A percentile compares a stretch with the other conserved stretches of the same genome.
Conservation (phyloP, 2,329 filamentous ascomycete genomes). For the Xylaria sp. region DNA sequence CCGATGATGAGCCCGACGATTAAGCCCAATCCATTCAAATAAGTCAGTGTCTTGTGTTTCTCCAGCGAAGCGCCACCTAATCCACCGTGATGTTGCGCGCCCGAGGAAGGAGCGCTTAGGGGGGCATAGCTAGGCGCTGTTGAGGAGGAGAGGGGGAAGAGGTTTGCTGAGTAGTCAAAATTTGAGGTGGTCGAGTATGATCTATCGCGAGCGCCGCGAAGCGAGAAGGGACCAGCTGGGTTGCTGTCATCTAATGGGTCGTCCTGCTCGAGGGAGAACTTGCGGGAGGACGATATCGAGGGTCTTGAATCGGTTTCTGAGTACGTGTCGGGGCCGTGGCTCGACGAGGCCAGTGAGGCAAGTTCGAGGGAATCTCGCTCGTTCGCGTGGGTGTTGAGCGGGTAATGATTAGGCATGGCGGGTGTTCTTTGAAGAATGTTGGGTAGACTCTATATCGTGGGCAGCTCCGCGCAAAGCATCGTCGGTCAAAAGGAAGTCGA, state of each 20-base stretch:
- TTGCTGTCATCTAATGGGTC: slow-evolving; percentile 77
- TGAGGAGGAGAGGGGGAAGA: slow-evolving; percentile 91
- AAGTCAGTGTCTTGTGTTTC: slow-evolving; percentile 95
- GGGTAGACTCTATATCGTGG: slow-evolving; percentile 27
- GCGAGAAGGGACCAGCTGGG: slow-evolving; percentile 56
- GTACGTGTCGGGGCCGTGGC: slow-evolving; percentile 68
- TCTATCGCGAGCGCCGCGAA: slow-evolving; percentile 62
- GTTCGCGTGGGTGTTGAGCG: slow-evolving; percentile 56
- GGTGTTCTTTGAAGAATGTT: slow-evolving; percentile 20
- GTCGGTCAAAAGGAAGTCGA: slow-evolving; percentile 11
- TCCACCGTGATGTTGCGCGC: slow-evolving; percentile 59
- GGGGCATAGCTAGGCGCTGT: slow-evolving; percentile 80
- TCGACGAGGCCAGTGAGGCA: slow-evolving; percentile 90
- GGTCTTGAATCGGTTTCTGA: slow-evolving; percentile 79
- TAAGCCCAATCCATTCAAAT: slow-evolving; percentile 89
- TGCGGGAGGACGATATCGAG: slow-evolving; percentile 92
- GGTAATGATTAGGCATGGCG: slow-evolving; percentile 56
- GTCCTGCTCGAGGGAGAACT: slow-evolving; percentile 87
- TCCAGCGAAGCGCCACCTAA: slow-evolving; percentile 84
- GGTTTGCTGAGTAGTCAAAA: slow-evolving; percentile 93
- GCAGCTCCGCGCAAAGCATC: slow-evolving; percentile 21
- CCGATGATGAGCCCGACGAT: slow-evolving; percentile 95
- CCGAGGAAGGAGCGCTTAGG: slow-evolving; percentile 77
- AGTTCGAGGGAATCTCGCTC: slow-evolving; percentile 94
- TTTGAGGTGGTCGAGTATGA: slow-evolving; percentile 91